Evolutionary conservation across 306 rosid genomes (phyloP).

Genomic region (Nissolia schottii): DNA sequence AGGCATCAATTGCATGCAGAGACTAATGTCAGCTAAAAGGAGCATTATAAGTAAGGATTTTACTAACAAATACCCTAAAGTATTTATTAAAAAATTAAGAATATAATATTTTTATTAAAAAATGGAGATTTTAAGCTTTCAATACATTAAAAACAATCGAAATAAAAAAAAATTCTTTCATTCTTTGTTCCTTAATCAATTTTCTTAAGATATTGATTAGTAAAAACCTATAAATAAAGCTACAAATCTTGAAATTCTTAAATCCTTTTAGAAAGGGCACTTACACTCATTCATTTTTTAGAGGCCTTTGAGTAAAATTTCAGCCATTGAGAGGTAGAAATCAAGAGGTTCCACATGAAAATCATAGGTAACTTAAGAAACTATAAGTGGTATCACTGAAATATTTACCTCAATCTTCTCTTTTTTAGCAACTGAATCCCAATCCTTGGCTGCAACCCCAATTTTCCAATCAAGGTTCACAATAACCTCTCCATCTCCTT

Average conservation of each 20-base stretch:
- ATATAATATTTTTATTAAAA: too few species aligned
- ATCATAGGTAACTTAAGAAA: neutral
- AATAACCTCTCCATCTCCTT: constrained; percentile 31
- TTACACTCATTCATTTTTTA: neutral
- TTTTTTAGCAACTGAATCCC: constrained; percentile 89
- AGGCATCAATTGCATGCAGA: neutral
- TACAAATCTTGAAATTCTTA: neutral
- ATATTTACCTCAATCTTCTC: constrained; percentile 81
- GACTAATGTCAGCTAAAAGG: neutral
- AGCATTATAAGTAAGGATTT: too few species aligned
- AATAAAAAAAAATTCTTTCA: too few species aligned
- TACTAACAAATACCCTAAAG: too few species aligned
- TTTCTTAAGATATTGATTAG: too few species aligned
- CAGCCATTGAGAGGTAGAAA: neutral
- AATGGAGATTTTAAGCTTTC: too few species aligned
- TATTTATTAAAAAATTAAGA: too few species aligned
- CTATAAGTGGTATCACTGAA: neutral
- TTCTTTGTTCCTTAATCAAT: too few species aligned
- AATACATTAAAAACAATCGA: too few species aligned
- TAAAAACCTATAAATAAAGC: too few species aligned
- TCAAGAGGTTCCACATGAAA: neutral
- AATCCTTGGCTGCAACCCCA: constrained; percentile 89
- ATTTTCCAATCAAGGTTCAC: constrained; percentile 85
- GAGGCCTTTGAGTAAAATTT: neutral
- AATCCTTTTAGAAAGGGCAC: neutral